Evolutionary conservation across 495 filamentous ascomycete species (phyloP).

Genomic region (Rhypophila decipiens): DNA sequence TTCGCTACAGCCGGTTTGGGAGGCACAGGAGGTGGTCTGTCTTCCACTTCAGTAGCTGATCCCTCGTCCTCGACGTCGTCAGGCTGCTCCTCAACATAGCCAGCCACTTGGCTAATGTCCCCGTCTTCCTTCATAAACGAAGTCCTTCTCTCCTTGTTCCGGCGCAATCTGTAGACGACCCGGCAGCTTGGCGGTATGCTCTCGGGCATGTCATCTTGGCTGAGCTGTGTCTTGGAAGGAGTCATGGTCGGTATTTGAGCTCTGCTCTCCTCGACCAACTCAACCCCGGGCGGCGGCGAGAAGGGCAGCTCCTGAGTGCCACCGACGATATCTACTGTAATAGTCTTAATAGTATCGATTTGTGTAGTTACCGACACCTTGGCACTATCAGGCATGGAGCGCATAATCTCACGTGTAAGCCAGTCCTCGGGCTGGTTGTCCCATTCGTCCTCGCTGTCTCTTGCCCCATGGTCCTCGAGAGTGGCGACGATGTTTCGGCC

Average conservation of each 20-base stretch:
- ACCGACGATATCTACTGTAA: conserved; percentile 67
- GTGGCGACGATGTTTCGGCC: conserved; percentile 39
- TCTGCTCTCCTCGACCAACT: conserved; percentile 52
- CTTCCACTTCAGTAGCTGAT: conserved; percentile 6
- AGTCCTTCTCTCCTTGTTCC: conserved; percentile 29
- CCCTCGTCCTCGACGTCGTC: conserved; percentile 15
- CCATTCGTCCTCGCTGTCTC: conserved; percentile 31
- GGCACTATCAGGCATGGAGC: conserved; percentile 39
- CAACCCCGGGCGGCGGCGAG: conserved; percentile 57
- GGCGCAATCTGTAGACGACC: conserved; percentile 25
- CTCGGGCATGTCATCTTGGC: not conserved
- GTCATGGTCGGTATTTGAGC: not conserved
- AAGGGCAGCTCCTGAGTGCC: conserved; percentile 54
- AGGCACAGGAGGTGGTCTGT: conserved; percentile 18
- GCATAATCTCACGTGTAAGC: conserved; percentile 41
- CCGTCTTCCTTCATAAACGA: conserved; percentile 30
- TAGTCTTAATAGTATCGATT: conserved; percentile 57
- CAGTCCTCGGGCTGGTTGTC: conserved; percentile 34
- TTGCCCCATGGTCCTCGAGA: conserved; percentile 36
- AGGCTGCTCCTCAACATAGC: conserved; percentile 21
- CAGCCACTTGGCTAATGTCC: conserved; percentile 22
- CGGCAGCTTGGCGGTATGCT: conserved; percentile 8
- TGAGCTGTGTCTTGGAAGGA: not conserved
- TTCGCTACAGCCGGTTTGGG: conserved; percentile 10
- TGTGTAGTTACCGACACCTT: conserved; percentile 61